Evolutionary conservation across 306 rosid genomes (phyloP).

Genomic region (Gastrolobium bilobum): DNA sequence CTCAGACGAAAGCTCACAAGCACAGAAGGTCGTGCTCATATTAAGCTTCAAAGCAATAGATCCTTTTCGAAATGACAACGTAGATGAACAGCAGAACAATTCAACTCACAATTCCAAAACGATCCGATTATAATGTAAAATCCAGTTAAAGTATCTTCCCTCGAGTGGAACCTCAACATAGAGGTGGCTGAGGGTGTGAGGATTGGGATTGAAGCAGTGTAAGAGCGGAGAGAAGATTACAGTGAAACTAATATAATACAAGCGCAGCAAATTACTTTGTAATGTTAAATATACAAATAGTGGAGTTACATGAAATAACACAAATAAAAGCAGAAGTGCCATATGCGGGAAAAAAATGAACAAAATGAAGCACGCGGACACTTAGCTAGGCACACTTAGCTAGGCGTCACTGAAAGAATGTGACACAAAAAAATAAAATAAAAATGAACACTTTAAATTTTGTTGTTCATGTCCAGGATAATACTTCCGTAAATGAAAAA

Average conservation of each 20-base stretch:
- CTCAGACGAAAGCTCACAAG: too few relatives aligned
- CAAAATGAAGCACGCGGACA: neutral
- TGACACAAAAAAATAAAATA: neutral
- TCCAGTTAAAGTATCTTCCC: too few relatives aligned
- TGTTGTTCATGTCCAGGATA: neutral
- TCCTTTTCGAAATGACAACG: too few relatives aligned
- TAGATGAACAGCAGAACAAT: too few relatives aligned
- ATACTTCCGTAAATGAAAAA: neutral
- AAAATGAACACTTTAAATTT: slow-evolving; percentile 4
- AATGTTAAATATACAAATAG: slow-evolving; percentile 21
- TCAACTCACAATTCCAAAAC: too few relatives aligned
- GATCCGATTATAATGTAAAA: too few relatives aligned
- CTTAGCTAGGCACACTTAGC: neutral
- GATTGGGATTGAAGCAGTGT: too few relatives aligned
- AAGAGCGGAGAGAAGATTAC: too few relatives aligned
- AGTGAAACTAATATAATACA: neutral
- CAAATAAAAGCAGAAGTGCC: neutral
- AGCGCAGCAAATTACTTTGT: slow-evolving; percentile 2
- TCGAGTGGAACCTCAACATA: too few relatives aligned
- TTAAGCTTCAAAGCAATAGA: too few relatives aligned
- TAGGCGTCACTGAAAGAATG: neutral
- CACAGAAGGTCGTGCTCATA: too few relatives aligned
- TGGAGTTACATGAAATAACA: neutral
- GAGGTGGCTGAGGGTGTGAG: too few relatives aligned
- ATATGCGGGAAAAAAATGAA: neutral